These are phyloP conservation scores for Pichia exigua DNA, from an alignment of 805 yeast genomes.

Conservation along the genomic window DNA sequence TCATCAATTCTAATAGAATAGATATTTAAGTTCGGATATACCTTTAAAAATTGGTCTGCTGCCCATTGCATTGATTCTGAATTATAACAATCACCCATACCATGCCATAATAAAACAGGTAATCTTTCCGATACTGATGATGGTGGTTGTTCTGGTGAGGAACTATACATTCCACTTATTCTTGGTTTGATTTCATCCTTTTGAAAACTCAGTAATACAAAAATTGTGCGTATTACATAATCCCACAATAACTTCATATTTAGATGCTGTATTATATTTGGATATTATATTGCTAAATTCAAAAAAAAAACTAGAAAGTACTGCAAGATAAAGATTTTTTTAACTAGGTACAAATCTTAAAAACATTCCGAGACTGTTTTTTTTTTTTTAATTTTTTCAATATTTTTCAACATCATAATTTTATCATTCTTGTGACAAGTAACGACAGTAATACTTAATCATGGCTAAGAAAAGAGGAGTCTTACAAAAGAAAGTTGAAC, in stretches of 20 bases:
- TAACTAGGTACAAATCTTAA: too few relatives aligned
- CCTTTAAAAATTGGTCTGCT: conserved; percentile 32
- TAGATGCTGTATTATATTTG: background rate
- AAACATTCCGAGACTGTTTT: too few relatives aligned
- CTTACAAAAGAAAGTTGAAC: background rate
- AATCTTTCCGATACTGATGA: conserved; percentile 3
- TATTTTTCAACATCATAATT: background rate
- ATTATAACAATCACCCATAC: conserved; percentile 69
- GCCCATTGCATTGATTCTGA: conserved; percentile 50
- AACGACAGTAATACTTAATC: background rate
- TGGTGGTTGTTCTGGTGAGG: background rate
- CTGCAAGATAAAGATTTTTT: too few relatives aligned
- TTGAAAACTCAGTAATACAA: background rate
- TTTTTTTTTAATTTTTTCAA: too few relatives aligned
- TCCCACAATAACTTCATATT: background rate
- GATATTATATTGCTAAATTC: too few relatives aligned
- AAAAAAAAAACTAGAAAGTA: too few relatives aligned
- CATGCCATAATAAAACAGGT: conserved; percentile 71
- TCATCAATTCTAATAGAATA: conserved; percentile 46
- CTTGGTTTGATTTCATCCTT: background rate
- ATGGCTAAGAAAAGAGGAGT: conserved; percentile 4
- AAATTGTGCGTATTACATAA: background rate
- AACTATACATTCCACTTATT: background rate
- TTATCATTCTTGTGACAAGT: too few relatives aligned
- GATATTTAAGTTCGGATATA: conserved; percentile 43